Conservation (phyloP, 257 asterid genomes). For the Solanum clarkiae region DNA sequence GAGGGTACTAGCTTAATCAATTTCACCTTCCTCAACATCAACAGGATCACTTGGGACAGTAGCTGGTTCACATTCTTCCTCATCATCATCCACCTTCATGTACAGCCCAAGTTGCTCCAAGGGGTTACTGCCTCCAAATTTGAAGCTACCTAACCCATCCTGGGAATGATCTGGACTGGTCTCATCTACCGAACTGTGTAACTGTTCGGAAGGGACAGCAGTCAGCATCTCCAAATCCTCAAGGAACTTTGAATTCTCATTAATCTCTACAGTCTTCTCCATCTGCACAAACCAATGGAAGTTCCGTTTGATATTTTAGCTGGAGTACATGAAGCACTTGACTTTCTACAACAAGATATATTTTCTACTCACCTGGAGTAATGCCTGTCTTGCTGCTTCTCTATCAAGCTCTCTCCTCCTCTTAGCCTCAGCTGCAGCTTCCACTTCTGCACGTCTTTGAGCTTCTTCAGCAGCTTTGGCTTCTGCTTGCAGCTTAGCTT, state of each 20-base stretch:
- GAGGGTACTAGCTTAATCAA: slow-evolving; percentile 24
- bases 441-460: slow-evolving; percentile 61
- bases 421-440: slow-evolving; percentile 64
- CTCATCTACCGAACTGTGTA: slow-evolving; percentile 52
- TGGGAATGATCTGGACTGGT: slow-evolving; percentile 55
- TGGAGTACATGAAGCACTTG: not conserved
- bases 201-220: slow-evolving; percentile 32
- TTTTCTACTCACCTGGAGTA: slow-evolving; percentile 44
- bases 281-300: slow-evolving; percentile 23
- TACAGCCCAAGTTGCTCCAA: slow-evolving; percentile 84
- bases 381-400: slow-evolving; percentile 78
- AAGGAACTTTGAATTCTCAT: slow-evolving; percentile 52
- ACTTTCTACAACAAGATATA: not conserved
- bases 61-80: slow-evolving; percentile 48
- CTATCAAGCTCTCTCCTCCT: slow-evolving; percentile 66
- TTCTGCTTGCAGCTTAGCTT: slow-evolving; percentile 81
- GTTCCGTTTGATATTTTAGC: not conserved
- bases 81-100: slow-evolving; percentile 78
- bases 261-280: slow-evolving; percentile 83
- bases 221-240: slow-evolving; percentile 73
- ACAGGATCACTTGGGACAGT: slow-evolving; percentile 1
- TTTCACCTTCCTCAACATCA: slow-evolving; percentile 78
- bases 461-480: slow-evolving; percentile 95
- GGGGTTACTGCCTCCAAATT: slow-evolving; percentile 63
- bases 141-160: slow-evolving; percentile 62